Evolutionary conservation across 2,329 filamentous ascomycete species (phyloP), one percentile per base, ranked within the genome.

Genomic region (Colletotrichum neosansevieriae): DNA sequence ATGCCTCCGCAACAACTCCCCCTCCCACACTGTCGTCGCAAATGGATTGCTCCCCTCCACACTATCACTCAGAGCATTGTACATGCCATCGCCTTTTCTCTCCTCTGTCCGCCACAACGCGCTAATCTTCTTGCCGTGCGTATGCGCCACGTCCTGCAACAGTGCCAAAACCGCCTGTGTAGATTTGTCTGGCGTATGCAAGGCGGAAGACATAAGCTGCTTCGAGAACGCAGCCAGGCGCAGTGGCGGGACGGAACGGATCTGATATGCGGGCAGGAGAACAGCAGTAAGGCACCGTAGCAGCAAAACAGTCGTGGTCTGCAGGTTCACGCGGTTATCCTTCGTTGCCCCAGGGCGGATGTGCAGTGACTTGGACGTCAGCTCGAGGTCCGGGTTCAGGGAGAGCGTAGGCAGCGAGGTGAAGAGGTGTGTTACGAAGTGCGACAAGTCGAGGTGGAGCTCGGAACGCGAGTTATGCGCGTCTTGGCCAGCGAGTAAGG

Each of bases 31-130:
- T 0, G 94, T 98, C 4, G 90, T 89, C 0, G 94, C 92, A 79
- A 96, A 97, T 1, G 95, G 94, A 80, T 98, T 98, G 72, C 91
- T 94, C 7, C 88, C 90, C 79, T 98, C 95, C 3, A 97, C 87
- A 71, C 91, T 92, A 32, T 86, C 85, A 50, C 89, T 89, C 49
- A 91, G 78, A 1, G 94, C 85, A 79, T 94, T 92, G 75, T 93
- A 98, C 1, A 91, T 88, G 2, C 96, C 96, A 77, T 98, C 95
- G 6, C 95, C 95, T 77, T 93, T 92, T 57, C 95, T 86, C 82
- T 98, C 96, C 77, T 98, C 95, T 0, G 94, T 97, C 75, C 97
- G 90, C 95, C 96, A 99, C 69, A 99, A 80, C n/a, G 91, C 89
- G 42, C 88, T 88, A 49, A 98, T 88, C 79, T 95, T 97, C 73